Evolutionary conservation across 1,139 yeast genomes (phyloP), one percentile per base, ranked within the genome.

Genomic region (Candida albicans): DNA sequence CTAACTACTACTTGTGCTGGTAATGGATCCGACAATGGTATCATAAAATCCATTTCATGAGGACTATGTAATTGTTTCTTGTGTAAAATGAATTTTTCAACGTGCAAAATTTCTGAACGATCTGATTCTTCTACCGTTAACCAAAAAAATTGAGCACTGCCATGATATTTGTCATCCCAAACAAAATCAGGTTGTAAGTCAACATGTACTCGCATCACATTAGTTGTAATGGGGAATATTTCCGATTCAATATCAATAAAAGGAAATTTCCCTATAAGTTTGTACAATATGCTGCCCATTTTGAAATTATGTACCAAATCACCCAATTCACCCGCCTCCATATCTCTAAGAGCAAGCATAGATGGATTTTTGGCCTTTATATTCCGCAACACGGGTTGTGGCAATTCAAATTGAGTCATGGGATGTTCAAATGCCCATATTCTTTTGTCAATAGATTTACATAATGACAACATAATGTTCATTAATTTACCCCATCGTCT

Each of bases 371-470:
- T 85, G 6, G 75, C 69, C 46, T 84, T 81, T 8, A 95, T 69
- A 45, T 79, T 80, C 44, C 82, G 75, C 44, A 84, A 54, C 2
- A 90, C 79, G 12, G 78, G 80, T 13, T 75, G 83, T 0, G 95
- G 89, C 12, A 90, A 68, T 33, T 86, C 93, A 65, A 91, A 90
- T 58, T 93, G 99, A 22, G 84, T 73, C 58, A 95, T 62, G 1
- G 99, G 98, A 61, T 93, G 98, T 50, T 86, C 89, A 65, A 84
- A 89, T 0, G 91, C 81, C 99, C 99, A 95, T 10, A 87, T 58
- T 52, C 95, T 73, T 54, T 77, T 81, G 51, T 91, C 96, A 47
- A 95, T 81, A 5, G 96, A 82, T 56, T 90, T 89, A 62, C 98
- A 93, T 26, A 91, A 73, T 15, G 87, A 77, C 33, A 91, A 68